These are phyloP conservation scores for Botrytis sinoallii DNA, from an alignment of 2,329 filamentous ascomycete genomes.

Conservation along the genomic window DNA sequence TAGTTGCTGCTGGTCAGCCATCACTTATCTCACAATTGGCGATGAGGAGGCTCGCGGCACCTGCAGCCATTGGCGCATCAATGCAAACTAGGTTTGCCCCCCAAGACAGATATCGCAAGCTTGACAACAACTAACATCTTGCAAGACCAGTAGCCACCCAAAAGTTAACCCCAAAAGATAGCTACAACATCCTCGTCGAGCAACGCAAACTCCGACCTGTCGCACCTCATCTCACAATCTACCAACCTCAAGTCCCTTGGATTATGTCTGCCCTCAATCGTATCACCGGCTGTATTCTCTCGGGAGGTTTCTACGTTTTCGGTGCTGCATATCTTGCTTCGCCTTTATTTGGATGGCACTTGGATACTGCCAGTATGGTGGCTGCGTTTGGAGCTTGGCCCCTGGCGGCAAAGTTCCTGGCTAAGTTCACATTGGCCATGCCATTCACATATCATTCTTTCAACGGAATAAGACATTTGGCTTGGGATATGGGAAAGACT, in stretches of 20 bases:
- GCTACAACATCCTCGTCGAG: conserved; percentile 57
- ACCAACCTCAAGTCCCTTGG: conserved; percentile 69
- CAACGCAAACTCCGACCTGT: conserved; percentile 67
- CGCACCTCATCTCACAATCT: conserved; percentile 68
- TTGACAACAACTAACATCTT: conserved; percentile 21
- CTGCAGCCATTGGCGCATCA: conserved; percentile 42
- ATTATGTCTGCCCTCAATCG: conserved; percentile 58
- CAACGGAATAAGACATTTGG: conserved; percentile 69
- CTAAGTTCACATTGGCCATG: conserved; percentile 58
- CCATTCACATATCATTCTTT: conserved; percentile 67
- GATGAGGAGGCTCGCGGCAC: conserved; percentile 42
- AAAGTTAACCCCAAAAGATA: conserved; percentile 44
- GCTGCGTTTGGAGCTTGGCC: conserved; percentile 63
- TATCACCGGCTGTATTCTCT: conserved; percentile 59
- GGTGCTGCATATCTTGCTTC: conserved; percentile 63
- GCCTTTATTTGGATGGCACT: conserved; percentile 63
- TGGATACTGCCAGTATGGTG: conserved; percentile 62
- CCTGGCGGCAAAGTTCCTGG: conserved; percentile 52
- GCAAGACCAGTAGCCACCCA: conserved; percentile 48
- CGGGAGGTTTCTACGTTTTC: conserved; percentile 64
- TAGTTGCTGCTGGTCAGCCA: conserved; percentile 46
- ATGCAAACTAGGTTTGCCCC: conserved; percentile 47
- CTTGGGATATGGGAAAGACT: conserved; percentile 63
- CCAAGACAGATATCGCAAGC: not conserved
- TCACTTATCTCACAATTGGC: conserved; percentile 40